Percentiles rank a stretch among this genome's conserved stretches.
Conservation (phyloP, 2,329 filamentous ascomycete species). For the Dryadomyces quercus-mongolicae region DNA sequence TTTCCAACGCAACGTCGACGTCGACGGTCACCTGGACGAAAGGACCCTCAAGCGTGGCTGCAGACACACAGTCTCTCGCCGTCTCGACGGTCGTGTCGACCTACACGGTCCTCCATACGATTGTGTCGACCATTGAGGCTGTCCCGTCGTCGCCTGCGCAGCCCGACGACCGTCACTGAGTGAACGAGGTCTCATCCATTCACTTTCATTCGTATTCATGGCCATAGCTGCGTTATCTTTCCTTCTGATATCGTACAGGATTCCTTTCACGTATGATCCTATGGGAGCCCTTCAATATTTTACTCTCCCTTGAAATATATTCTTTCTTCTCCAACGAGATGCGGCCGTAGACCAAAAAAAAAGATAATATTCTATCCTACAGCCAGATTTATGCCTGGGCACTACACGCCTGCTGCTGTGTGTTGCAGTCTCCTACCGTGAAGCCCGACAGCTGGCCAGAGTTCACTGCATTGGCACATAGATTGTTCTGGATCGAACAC, state of each 20-base stretch:
- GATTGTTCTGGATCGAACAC: slow-evolving; percentile 52
- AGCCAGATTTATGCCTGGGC: slow-evolving; percentile 6
- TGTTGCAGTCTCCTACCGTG: slow-evolving; percentile 38
- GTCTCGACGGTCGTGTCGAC: neutral
- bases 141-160: neutral
- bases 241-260: too few species aligned
- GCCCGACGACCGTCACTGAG: neutral
- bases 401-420: slow-evolving; percentile 36
- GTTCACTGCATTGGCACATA: slow-evolving; percentile 45
- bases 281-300: too few species aligned
- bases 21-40: neutral
- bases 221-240: too few species aligned
- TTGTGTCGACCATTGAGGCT: neutral
- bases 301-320: too few species aligned
- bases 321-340: too few species aligned
- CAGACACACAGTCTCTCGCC: neutral
- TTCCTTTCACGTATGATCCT: too few species aligned
- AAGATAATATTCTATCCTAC: too few species aligned
- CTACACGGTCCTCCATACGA: neutral
- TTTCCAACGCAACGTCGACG: neutral
- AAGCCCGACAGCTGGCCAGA: slow-evolving; percentile 27
- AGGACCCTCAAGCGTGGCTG: neutral
- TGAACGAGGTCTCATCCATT: too few species aligned
- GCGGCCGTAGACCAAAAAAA: too few species aligned
- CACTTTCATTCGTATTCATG: too few species aligned